Evolutionary conservation across 2,329 filamentous ascomycete genomes (phyloP), one percentile per base, ranked within the genome.

Genomic region (Zymoseptoria passerinii): DNA sequence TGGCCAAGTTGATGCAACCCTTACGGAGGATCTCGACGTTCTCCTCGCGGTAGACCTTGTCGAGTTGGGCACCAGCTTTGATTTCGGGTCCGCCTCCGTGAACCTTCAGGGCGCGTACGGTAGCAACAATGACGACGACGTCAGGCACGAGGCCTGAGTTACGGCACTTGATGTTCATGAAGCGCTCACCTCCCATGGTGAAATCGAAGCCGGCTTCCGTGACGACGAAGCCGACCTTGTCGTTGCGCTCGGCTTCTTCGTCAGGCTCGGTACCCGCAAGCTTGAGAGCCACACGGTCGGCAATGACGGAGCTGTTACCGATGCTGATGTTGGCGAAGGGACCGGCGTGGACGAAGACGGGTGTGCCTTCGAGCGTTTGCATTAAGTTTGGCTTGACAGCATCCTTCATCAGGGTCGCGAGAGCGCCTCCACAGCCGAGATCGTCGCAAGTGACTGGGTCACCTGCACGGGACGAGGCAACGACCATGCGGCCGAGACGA

Each of bases 121-220:
- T 99, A 23, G 94, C 92, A 44, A 99, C 94, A 59, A 99, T 86
- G 50, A 99, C 90, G 6, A 96, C 92, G 1, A 91, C 90, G 70
- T 99, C 94, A 1, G 94, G 94, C 2, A 90, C 84, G 51, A 99
- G 86, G 23, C 92, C 92, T 5, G 92, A 96, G 8, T 91, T 89
- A 61, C 94, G 88, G 78, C 94, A 97, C 82, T 99, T 99, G 81
- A 99, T 97, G 80, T 99, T 97, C 85, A 99, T 97, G 82, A 99
- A 99, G 55, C 94, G 88, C 81, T 99, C 94, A 63, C 94, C 94
- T 64, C 94, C 94, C 94, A 99, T 99, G 69, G 94, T 97, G 78
- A 99, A 99, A 76, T 99, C 94, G 74, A 99, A 99, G 8, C 94
- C 94, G 55, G 94, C 92, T 75, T 99, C 94, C 1, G 94, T 99